Evolutionary conservation across 108 stramenopile genomes (phyloP), one percentile per base, ranked within the genome.

Genomic region (Skeletonema grethae): DNA sequence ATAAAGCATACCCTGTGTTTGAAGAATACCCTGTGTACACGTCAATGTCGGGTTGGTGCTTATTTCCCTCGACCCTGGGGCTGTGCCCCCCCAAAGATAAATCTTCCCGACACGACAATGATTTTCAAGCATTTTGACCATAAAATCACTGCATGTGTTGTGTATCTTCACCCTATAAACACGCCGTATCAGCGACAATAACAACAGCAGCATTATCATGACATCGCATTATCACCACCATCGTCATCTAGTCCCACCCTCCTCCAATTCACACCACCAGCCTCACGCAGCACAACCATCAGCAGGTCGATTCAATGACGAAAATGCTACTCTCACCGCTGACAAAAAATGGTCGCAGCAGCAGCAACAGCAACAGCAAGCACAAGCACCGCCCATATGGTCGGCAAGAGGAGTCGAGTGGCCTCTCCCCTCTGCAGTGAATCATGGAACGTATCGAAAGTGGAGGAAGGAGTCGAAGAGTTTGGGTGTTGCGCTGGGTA

Each of bases 341-440:
- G 18, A 2, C 38, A 8, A 39, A 0, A 39, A 57, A 20, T 20
- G 29, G 15, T 24, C 60, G 1, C 60, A 61, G 35, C 60, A 66
- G 60, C 60, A 35, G 32, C 32, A 34, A 7, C 32, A 31, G 31
- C 31, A 34, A 34, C 32, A 1, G 4, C 32, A 34, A 43, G 56
- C 76, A 28, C 25, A 65, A 64, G 74, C 79, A 55, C 84, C 81
- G 46, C 77, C 92, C n/a, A 94, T 91, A 57, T 94, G 82, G 79
- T 81, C 88, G 7, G 87, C 93, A 9, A 79, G 93, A 13, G 77
- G 90, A 57, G 90, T 94, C 50, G 90, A 94, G 76, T 91, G 90
- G 93, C 93, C 90, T 1, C 83, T 94, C 11, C 90, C 90, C 4
- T 65, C 83, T 22, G 34, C 83, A 20, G 61, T 94, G 16, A 76